Base-by-base conservation (phyloP, 176 grass and related monocot species). In the Carex littledalei region DNA sequence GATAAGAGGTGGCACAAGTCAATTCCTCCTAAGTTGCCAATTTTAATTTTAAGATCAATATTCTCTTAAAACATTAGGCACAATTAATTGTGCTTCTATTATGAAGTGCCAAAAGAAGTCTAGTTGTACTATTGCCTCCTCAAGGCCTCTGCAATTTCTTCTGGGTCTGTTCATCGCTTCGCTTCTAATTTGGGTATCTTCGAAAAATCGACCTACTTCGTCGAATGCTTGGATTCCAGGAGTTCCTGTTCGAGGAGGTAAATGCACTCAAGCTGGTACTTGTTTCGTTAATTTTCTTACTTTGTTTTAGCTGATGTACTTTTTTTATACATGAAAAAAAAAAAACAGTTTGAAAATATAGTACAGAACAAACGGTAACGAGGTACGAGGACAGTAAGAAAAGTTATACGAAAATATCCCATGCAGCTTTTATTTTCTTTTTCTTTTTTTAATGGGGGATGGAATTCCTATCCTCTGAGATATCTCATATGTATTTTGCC, bases 81-180 rank as follows among this genome's bases (percentile, higher is more conserved):
- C 1, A 26, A 6, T 2, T 31, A 26, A 6, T 2, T 31, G 1
- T 20, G 1, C 8, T 81, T 43, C 15, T 62, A 63, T 37, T 13
- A 81, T 81, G 79, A 81, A 63, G 79, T 20, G 22, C 26, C 57
- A 63, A 63, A 81, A 41, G 31, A 62, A 63, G 55, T 41, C 5
- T 3, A 81, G 1, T 62, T 37, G 0, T 45, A 24, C 24, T 24
- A 41, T 43, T 81, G 78, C 31, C 62, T 57, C 32, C 78, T 45
- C 79, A 63, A 81, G 79, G 57, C 57, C 57, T 45, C 54, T 81
- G 31, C 9, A 45, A 45, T 2, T 81, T 57, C 55, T 81, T 35
- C 57, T 81, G 22, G 57, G 15, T 81, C 4, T 63, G 17, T 12
- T 55, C 12, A n/a, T 59, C 43, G 17, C 22, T 62, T 63, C n/a